Conservation (phyloP, 2,329 filamentous ascomycete genomes). For the Coniochaeta sp. region DNA sequence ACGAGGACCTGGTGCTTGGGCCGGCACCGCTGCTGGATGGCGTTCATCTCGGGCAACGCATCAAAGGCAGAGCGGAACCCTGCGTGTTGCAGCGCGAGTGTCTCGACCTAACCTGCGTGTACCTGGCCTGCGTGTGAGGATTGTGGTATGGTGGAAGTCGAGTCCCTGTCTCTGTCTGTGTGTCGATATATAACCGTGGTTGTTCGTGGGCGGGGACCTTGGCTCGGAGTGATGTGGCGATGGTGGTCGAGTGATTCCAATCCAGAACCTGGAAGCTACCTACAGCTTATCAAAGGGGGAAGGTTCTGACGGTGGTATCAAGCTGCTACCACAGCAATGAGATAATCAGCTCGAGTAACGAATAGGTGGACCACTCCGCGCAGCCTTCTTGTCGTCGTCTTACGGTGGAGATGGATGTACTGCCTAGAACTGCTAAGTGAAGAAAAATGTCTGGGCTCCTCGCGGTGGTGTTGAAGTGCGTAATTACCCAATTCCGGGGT, state of each 20-base stretch:
- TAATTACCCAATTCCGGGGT: background rate
- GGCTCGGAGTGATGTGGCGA: background rate
- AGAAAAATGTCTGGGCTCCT: background rate
- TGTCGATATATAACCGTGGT: no score
- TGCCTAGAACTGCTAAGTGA: no score
- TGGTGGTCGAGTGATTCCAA: background rate
- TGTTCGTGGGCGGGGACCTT: no score
- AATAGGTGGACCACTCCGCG: background rate
- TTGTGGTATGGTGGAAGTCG: background rate
- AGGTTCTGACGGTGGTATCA: background rate
- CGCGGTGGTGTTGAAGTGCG: background rate
- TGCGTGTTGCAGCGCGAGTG: background rate
- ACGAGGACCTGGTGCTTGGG: slow-evolving; percentile 96
- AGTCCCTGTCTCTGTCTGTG: background rate
- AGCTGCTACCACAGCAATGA: no score
- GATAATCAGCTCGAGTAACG: background rate
- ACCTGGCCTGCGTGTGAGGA: background rate
- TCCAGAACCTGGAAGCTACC: no score
- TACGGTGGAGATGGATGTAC: background rate
- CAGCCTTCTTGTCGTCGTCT: background rate
- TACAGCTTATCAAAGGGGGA: background rate
- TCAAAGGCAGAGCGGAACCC: background rate
- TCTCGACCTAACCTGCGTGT: background rate
- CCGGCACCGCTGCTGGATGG: slow-evolving; percentile 62
- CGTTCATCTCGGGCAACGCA: slow-evolving; percentile 36